Base-by-base conservation (phyloP, 2,329 filamentous ascomycete genomes). In the Fusarium torreyae region DNA sequence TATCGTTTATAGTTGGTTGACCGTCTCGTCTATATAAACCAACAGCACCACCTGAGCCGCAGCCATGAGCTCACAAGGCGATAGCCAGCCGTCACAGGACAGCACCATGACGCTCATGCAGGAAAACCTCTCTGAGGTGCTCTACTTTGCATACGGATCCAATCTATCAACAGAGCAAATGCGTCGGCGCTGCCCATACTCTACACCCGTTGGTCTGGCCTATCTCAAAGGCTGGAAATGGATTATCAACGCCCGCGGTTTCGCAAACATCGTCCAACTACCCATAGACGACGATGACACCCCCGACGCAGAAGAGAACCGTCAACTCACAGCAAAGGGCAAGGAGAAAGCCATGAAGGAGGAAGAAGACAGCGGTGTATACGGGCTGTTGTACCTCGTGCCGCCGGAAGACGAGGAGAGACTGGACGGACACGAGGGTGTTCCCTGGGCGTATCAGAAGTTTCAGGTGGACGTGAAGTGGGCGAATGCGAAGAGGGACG, bases 121-220 rank as follows among this genome's bases (percentile, higher is more conserved):
- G 33, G 77, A 80, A 38, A 73, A 77, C 55, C 71, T 75, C 14
- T 75, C 75, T 49, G 79, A 81, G 65, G 71, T 80, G 51, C 77
- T 88, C 68, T 92, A 92, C 82, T 92, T 93, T 75, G 91, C 87
- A 72, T 93, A 91, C 78, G 91, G 91, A 66, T 89, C 86, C 76
- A 93, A 93, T 77, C 84, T 93, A 60, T 91, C 89, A 76, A 84
- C 84, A 1, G 78, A 83, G 28, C 90, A 92, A 78, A 93, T 93
- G 91, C 71, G 71, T 6, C 70, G 76, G 45, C 88, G 90, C 53
- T 93, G 91, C 74, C 89, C 88, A 55, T 77, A 75, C 15, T 87
- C 88, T 3, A 79, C 76, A 14, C 87, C 87, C 54, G 75, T 88
- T 8, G 88, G 88, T 43, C 80, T 91, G 51, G 91, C 84, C 5